Base-by-base conservation (phyloP, 73 alveolate genomes). In the Stentor coeruleus region DNA sequence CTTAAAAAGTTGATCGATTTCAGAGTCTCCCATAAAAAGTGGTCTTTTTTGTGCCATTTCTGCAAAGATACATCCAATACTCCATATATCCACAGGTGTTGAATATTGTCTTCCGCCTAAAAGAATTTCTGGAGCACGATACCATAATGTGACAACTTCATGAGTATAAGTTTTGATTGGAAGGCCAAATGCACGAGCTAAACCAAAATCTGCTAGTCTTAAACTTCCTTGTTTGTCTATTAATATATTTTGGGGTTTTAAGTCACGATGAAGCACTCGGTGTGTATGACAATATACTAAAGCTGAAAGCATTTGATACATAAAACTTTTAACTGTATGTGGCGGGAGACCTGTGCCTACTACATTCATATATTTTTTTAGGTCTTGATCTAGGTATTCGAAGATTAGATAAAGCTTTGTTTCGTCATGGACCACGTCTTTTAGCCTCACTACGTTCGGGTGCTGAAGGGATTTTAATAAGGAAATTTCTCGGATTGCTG, bases 71-170 rank as follows among this genome's bases (percentile, higher is more conserved):
- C 99, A 95, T 15, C 99, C 99, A 1, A 97, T 91, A 60, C 98
- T 92, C 99, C 99, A 97, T 55, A 95, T 92, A 86, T 97, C 99
- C 33, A 97, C 98, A 26, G 99, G 97, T 28, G 95, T 89, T 80
- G 94, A 87, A 86, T 96, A 96, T 77, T 87, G 77, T 60, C 87
- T 89, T 76, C 89, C 91, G 35, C 95, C 91, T 59, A 96, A 82
- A 58, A 96, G 90, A 81, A 96, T 89, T 83, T 96, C 99, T 3
- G 99, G 99, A 11, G 98, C 98, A 74, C 99, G 79, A 82, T 96
- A 96, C 98, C 99, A 96, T 77, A 96, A 85, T n/a, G 99, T 96
- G 36, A 90, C 99, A 0, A 94, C 98, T 88, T 93, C 97, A 84
- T 94, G 99, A 3, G 99, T 94, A 81, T 83, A 88, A 30, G 97